phyloP scores from a whole-genome alignment of 805 yeast genomes.

The Huiozyma sinensis region DNA sequence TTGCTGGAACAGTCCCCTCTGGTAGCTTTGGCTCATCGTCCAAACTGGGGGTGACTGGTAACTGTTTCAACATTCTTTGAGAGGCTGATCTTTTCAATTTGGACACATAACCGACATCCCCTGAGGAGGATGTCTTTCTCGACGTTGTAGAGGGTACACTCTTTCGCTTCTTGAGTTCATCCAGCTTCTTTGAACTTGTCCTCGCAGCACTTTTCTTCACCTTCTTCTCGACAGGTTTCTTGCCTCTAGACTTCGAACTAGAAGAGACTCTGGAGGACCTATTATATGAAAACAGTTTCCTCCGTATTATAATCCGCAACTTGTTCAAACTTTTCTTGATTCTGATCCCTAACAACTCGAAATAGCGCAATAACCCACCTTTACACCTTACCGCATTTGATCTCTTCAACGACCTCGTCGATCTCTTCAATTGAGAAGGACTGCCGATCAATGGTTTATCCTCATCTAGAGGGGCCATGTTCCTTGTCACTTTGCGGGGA shows the following conservation, averaged over 20 bases:
- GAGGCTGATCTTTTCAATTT: slow-evolving; percentile 23
- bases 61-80: background rate
- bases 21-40: background rate
- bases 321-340: slow-evolving; percentile 17
- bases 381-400: slow-evolving; percentile 30
- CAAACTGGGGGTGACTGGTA: background rate
- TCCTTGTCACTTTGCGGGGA: background rate
- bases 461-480: background rate
- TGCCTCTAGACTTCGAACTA: background rate
- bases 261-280: background rate
- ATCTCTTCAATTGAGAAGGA: background rate
- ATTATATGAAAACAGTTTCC: slow-evolving; percentile 12
- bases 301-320: slow-evolving; percentile 22
- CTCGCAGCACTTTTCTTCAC: background rate
- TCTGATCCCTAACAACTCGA: slow-evolving; percentile 19
- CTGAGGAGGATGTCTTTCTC: slow-evolving; percentile 14
- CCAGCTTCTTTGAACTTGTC: background rate
- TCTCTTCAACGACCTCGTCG: slow-evolving; percentile 9
- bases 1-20: slow-evolving; percentile 1
- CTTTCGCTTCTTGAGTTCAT: slow-evolving; percentile 2
- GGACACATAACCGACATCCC: slow-evolving; percentile 16
- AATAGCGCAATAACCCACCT: slow-evolving; percentile 29
- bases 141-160: slow-evolving; percentile 17
- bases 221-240: background rate
- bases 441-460: background rate